Conservation (phyloP, 2,329 filamentous ascomycete genomes). For the Beauveria scarabaeidicola region DNA sequence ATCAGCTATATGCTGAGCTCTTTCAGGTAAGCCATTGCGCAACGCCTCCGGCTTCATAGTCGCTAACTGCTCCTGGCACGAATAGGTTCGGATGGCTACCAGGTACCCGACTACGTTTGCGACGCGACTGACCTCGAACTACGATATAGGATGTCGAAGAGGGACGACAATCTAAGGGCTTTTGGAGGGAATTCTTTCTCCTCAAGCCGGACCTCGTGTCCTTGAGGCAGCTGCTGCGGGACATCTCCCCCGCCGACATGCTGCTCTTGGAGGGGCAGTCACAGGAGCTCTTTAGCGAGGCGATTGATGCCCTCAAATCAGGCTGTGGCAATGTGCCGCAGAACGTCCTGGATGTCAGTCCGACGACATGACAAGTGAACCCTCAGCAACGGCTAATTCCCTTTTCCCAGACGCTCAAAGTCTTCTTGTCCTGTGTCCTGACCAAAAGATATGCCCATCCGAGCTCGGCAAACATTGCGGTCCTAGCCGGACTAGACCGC, state of each 20-base stretch:
- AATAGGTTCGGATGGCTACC: slow-evolving; percentile 7
- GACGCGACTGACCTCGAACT: slow-evolving; percentile 21
- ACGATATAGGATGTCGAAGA: slow-evolving; percentile 51
- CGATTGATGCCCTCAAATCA: slow-evolving; percentile 60
- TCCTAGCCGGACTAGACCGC: slow-evolving; percentile 81
- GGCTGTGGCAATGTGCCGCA: slow-evolving; percentile 54
- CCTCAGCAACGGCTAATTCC: slow-evolving; percentile 8
- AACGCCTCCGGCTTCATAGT: not conserved
- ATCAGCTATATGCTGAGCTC: slow-evolving; percentile 76
- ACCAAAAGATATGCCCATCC: slow-evolving; percentile 90
- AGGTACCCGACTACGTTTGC: slow-evolving; percentile 14
- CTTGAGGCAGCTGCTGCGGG: slow-evolving; percentile 59
- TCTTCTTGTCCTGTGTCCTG: slow-evolving; percentile 74
- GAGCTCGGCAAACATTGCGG: slow-evolving; percentile 86
- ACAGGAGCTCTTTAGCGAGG: slow-evolving; percentile 67
- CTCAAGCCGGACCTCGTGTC: slow-evolving; percentile 67
- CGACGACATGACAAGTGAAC: not conserved
- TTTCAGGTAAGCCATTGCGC: slow-evolving; percentile 52
- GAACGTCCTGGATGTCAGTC: slow-evolving; percentile 71
- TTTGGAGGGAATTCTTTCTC: slow-evolving; percentile 95
- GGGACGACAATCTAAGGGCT: slow-evolving; percentile 71
- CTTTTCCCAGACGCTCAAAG: slow-evolving; percentile 65
- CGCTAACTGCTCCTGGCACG: not conserved
- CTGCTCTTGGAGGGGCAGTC: slow-evolving; percentile 70
- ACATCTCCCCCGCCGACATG: slow-evolving; percentile 65